These are phyloP conservation scores for Komagataella mondaviorum DNA, from an alignment of 805 yeast genomes.

Conservation along the genomic window DNA sequence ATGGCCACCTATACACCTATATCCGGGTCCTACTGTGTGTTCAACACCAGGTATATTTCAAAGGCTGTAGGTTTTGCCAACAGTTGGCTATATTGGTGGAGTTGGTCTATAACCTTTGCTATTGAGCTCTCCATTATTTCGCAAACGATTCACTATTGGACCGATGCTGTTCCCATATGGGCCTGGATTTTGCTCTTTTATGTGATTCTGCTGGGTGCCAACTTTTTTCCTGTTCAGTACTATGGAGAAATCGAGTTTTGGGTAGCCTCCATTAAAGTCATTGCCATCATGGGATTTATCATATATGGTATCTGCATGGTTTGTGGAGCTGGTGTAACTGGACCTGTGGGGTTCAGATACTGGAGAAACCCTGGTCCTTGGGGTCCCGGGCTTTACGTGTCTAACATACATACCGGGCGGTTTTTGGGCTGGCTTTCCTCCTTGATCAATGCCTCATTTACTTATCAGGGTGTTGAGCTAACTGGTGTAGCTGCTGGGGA, in stretches of 20 bases:
- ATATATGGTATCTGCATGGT: slow-evolving; percentile 57
- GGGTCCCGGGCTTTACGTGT: slow-evolving; percentile 48
- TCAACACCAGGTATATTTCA: slow-evolving; percentile 51
- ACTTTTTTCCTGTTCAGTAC: slow-evolving; percentile 52
- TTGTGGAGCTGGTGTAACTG: slow-evolving; percentile 56
- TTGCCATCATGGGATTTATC: slow-evolving; percentile 61
- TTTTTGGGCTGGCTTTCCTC: slow-evolving; percentile 61
- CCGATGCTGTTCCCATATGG: slow-evolving; percentile 51
- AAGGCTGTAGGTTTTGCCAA: slow-evolving; percentile 61
- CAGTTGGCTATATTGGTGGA: slow-evolving; percentile 65
- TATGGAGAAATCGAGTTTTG: slow-evolving; percentile 72
- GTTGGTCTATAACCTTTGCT: slow-evolving; percentile 69
- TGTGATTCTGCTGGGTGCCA: slow-evolving; percentile 35
- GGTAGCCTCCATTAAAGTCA: slow-evolving; percentile 52
- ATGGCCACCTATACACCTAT: slow-evolving; percentile 71
- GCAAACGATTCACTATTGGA: slow-evolving; percentile 54
- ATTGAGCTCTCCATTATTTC: slow-evolving; percentile 62
- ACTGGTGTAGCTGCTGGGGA: slow-evolving; percentile 71
- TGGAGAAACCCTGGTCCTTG: slow-evolving; percentile 73
- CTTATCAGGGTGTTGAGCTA: slow-evolving; percentile 69
- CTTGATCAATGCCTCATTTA: slow-evolving; percentile 62
- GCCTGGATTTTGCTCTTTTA: slow-evolving; percentile 63
- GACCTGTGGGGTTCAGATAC: slow-evolving; percentile 66
- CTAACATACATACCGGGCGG: slow-evolving; percentile 34
- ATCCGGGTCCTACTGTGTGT: slow-evolving; percentile 54